Evolutionary conservation across 441 rosid species (phyloP).

Genomic region (Erysimum cheiri): DNA sequence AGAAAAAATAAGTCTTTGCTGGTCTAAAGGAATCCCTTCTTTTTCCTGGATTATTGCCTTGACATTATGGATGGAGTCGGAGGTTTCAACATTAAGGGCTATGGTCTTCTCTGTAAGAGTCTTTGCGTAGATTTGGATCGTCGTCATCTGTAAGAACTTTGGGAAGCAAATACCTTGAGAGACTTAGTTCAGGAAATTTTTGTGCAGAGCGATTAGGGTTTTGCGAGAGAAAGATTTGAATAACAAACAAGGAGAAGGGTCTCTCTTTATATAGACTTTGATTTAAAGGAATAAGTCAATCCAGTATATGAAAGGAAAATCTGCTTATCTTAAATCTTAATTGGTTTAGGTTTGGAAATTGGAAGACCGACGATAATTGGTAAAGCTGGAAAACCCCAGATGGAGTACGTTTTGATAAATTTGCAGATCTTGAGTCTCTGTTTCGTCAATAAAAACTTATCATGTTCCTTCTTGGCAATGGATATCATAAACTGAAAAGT

Average conservation of each 20-base stretch:
- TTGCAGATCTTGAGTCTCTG: not conserved
- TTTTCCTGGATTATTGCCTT: conserved; percentile 1
- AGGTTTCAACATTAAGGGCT: not conserved
- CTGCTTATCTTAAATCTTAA: too few species aligned
- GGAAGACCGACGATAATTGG: too few species aligned
- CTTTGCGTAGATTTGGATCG: conserved; percentile 8
- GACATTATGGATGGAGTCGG: not conserved
- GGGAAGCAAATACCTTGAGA: conserved; percentile 2
- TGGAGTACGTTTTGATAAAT: too few species aligned
- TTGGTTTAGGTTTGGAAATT: too few species aligned
- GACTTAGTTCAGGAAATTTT: not conserved
- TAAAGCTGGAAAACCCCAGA: too few species aligned
- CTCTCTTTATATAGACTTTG: not conserved
- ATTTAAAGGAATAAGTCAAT: not conserved
- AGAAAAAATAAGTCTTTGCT: not conserved
- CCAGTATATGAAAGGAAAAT: not conserved
- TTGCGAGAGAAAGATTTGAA: not conserved
- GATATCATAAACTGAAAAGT: not conserved
- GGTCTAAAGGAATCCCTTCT: conserved; percentile 4
- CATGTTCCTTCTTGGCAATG: not conserved
- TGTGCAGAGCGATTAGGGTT: conserved; percentile 15
- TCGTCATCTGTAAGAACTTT: not conserved
- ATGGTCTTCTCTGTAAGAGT: not conserved
- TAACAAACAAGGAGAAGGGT: not conserved
- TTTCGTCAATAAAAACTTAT: not conserved